Conservation (phyloP, 1,139 yeast species). For the Taphrina deformans region DNA sequence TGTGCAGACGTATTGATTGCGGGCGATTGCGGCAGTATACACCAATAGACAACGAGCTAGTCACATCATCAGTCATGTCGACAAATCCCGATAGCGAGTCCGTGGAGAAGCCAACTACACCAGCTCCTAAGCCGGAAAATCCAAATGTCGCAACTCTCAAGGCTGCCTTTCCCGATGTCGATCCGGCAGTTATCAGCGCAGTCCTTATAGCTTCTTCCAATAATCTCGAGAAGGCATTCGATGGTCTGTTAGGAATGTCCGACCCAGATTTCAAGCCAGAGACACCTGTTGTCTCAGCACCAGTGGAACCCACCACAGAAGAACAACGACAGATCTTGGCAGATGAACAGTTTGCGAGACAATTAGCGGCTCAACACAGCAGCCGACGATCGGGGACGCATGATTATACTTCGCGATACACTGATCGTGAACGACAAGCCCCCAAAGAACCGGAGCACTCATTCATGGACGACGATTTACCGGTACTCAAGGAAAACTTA, state of each 20-base stretch:
- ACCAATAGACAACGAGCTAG: too few relatives aligned
- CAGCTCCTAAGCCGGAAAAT: constrained; percentile 16
- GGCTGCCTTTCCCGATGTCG: constrained; percentile 80
- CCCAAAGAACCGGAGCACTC: constrained; percentile 53
- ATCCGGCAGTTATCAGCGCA: constrained; percentile 69
- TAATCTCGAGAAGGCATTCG: constrained; percentile 78
- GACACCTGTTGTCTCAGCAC: constrained; percentile 48
- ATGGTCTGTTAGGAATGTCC: constrained; percentile 74
- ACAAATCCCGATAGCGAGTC: not conserved
- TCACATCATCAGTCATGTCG: not conserved
- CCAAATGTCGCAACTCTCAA: constrained; percentile 41
- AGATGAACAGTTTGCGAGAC: constrained; percentile 82
- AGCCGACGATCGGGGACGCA: constrained; percentile 40
- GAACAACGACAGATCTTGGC: constrained; percentile 56
- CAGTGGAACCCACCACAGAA: constrained; percentile 43
- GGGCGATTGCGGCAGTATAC: too few relatives aligned
- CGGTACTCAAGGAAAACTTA: constrained; percentile 68
- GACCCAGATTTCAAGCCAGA: constrained; percentile 74
- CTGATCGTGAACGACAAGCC: constrained; percentile 2
- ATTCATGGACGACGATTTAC: constrained; percentile 62
- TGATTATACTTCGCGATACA: constrained; percentile 42
- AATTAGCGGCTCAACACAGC: constrained; percentile 70
- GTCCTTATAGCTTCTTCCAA: constrained; percentile 84
- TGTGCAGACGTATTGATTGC: too few relatives aligned
- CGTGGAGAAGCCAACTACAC: not conserved